These are phyloP conservation scores for Colletotrichum cordylinicola DNA, from an alignment of 2,329 filamentous ascomycete species.

Conservation along the genomic window DNA sequence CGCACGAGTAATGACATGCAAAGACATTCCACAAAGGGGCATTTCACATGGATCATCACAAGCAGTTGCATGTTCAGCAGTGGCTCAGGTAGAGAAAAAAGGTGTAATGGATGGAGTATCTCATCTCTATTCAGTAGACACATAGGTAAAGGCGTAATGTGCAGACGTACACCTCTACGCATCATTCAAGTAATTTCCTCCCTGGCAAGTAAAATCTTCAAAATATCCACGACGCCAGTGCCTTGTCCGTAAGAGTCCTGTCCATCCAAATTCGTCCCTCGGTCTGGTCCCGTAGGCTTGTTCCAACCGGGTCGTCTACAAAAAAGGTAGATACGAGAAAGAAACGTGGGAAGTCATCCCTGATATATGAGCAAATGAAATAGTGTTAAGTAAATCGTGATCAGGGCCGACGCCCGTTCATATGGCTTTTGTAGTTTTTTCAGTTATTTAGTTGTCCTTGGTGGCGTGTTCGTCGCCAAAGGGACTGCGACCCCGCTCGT, in stretches of 20 bases:
- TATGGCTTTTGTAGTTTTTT: not conserved
- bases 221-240: slow-evolving; percentile 20
- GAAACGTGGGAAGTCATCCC: slow-evolving; percentile 16
- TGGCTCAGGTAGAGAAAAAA: not conserved
- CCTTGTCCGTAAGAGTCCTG: slow-evolving; percentile 17
- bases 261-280: slow-evolving; percentile 21
- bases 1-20: not conserved
- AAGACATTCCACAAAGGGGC: not conserved
- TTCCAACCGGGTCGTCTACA: slow-evolving; percentile 18
- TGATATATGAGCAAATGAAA: slow-evolving; percentile 22
- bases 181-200: slow-evolving; percentile 17
- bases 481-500: slow-evolving; percentile 48
- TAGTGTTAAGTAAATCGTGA: slow-evolving; percentile 14
- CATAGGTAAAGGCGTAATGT: slow-evolving; percentile 1
- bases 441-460: slow-evolving; percentile 42
- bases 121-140: slow-evolving; percentile 14
- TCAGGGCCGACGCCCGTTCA: slow-evolving; percentile 7
- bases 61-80: not conserved
- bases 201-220: not conserved
- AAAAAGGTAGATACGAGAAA: slow-evolving; percentile 21
- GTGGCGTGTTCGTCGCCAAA: slow-evolving; percentile 66
- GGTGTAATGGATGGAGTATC: not conserved
- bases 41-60: not conserved
- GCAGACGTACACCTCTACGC: slow-evolving; percentile 5
- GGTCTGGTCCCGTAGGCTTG: slow-evolving; percentile 18